Conservation (phyloP, 2,329 filamentous ascomycete species). For the Paraphoma sp. region DNA sequence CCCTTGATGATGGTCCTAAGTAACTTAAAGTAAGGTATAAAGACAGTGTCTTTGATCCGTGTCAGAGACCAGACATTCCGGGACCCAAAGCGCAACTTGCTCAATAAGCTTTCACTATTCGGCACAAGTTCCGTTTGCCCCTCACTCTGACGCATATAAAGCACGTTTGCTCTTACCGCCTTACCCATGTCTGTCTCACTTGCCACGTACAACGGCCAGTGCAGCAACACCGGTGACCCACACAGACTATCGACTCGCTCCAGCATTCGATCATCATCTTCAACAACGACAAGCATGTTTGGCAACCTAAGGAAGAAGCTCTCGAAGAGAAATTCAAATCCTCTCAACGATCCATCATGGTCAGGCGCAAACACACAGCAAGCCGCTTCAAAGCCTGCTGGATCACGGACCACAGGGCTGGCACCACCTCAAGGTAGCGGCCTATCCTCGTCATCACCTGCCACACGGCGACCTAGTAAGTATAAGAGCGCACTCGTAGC, state of each 20-base stretch:
- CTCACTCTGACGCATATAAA: neutral
- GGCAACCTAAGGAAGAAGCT: constrained; percentile 21
- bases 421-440: constrained; percentile 20
- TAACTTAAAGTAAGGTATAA: neutral
- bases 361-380: constrained; percentile 4
- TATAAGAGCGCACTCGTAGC: neutral
- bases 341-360: constrained; percentile 8
- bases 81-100: constrained; percentile 1
- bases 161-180: constrained; percentile 1
- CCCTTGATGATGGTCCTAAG: too few relatives aligned
- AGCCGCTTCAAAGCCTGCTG: constrained; percentile 11
- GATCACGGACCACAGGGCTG: constrained; percentile 22
- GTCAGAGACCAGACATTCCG: neutral
- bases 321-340: constrained; percentile 18
- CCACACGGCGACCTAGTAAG: constrained; percentile 50
- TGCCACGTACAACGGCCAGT: constrained; percentile 7
- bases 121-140: neutral
- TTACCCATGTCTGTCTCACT: constrained; percentile 18
- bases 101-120: constrained; percentile 1
- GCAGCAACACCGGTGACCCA: constrained; percentile 4
- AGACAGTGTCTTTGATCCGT: neutral
- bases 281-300: constrained; percentile 16
- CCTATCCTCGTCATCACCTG: constrained; percentile 31
- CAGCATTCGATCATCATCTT: neutral
- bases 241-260: constrained; percentile 1